phyloP scores from a whole-genome alignment of 306 rosid species.

The Alnus glutinosa region DNA sequence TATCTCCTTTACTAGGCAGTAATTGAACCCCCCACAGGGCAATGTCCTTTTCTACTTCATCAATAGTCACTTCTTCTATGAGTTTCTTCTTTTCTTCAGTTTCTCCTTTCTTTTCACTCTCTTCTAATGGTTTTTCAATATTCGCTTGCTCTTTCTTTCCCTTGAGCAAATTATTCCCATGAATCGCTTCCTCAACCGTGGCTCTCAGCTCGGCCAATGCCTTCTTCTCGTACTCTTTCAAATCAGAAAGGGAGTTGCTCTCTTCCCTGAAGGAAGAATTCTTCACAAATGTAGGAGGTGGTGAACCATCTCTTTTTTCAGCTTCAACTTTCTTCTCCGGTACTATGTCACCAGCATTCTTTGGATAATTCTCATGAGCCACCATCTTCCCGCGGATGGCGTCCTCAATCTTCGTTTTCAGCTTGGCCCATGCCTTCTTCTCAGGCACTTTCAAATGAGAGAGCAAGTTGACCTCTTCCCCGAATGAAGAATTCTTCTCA shows the following conservation, averaged over 20 bases:
- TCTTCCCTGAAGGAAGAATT: constrained; percentile 49
- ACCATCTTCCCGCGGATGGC: neutral
- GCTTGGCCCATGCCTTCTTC: neutral
- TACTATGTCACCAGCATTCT: neutral
- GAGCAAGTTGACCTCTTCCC: neutral
- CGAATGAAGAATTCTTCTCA: neutral
- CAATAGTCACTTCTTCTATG: neutral
- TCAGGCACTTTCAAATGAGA: neutral
- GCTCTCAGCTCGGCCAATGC: constrained; percentile 40
- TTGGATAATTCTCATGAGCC: neutral
- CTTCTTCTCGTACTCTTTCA: constrained; percentile 43
- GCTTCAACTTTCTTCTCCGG: neutral
- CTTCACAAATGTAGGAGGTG: constrained; percentile 20
- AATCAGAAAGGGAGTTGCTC: constrained; percentile 50
- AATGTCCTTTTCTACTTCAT: constrained; percentile 1
- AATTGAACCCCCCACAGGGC: constrained; percentile 49
- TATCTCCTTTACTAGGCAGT: constrained; percentile 40
- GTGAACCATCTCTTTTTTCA: neutral
- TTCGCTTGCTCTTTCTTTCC: constrained; percentile 23
- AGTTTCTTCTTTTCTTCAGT: neutral
- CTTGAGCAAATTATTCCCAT: constrained; percentile 22
- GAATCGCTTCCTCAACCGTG: constrained; percentile 50
- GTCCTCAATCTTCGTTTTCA: neutral
- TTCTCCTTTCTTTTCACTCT: neutral
- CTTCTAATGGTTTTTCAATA: neutral